Evolutionary conservation across 2,329 filamentous ascomycete genomes (phyloP), one percentile per base, ranked within the genome.

Genomic region (Emergomyces orientalis): DNA sequence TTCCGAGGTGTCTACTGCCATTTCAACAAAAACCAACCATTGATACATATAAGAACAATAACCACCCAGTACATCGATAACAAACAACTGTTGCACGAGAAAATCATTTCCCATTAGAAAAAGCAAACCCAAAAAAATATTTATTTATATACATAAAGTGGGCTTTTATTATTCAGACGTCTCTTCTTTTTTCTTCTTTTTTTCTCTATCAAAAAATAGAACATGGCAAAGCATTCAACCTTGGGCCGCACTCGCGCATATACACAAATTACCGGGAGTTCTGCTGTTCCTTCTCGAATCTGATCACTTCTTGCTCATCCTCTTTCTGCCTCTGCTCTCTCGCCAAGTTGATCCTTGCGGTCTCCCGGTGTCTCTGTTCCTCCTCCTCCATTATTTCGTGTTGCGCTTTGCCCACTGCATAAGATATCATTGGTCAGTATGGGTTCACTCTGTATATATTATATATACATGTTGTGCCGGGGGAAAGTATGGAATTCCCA

Each of bases 391-490:
- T 55, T 27, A 32, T 30, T 25, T 62, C 60, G 52, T 67, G 64
- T 57, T 71, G 68, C 52, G 64, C 65, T 58, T 69, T 70, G 49
- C 73, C 73, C 55, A 72, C 71, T 66, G 52, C 27, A 47, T 8
- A 51, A n/a, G 19, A 58, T 1, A 43, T 19, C 22, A 25, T 25
- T 49, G 7, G 52, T 47, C 52, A 47, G 59, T 30, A 45, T 41
- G 47, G 47, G 11, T 19, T 34, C 41, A 32, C 6, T 8, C 4
- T 37, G 6, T 30, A 17, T 27, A 27, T 11, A 41, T 30, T 27
- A 39, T 39, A n/a, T 49, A 63, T 62, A 65, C 67, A 55, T 65
- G 64, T 39, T 22, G 27, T 30, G 17, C 1, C 14, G 9, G 51
- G 14, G n/a, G 17, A 11, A 37, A 19, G 19, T 11, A 9, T 34